Base-by-base conservation (phyloP, 208 protist species). In the Leishmania amazonensis region DNA sequence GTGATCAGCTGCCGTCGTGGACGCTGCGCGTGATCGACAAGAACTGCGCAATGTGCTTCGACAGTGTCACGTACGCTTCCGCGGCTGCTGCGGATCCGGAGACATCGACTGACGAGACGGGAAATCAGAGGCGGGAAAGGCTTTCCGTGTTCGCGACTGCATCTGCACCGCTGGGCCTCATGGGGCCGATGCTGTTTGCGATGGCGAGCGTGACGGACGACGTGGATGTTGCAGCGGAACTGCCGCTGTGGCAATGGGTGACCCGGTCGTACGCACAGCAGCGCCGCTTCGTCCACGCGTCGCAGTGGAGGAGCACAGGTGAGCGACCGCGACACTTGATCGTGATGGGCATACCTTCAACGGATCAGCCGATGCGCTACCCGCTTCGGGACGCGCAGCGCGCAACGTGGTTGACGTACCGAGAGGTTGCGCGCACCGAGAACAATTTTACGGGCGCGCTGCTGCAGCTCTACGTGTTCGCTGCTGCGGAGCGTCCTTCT, bases 371-470 rank as follows among this genome's bases (percentile, higher is more conserved):
- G 49, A 53, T 15, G 49, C 49, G 89, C 17, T 73, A 58, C 38
- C 45, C 58, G 24, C 80, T 85, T 19, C 84, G 87, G 9, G 45
- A 76, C 45, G 70, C 85, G 58, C 89, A 92, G 83, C 86, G 89
- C 47, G n/a, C 1, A 38, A 90, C 83, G 78, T 90, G 89, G 81
- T 79, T 87, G 85, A 64, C 75, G 21, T 90, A 83, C 76, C 35
- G 64, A 19, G 85, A 85, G 31, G 87, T 90, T 4, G 85, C 84
- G 31, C 83, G 73, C 38, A 51, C 17, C 4, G 74, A 65, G 62
- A 89, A 91, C 74, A 64, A 81, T 24, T 91, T 86, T 49, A 47
- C 2, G 75, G 87, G 45, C 90, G 49, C 49, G 49, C 49, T 53
- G 9, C 49, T 53, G 49, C 9, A 15, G 49, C 49, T 53, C 49